phyloP scores from a whole-genome alignment of 306 rosid species.

The Myrica gale region DNA sequence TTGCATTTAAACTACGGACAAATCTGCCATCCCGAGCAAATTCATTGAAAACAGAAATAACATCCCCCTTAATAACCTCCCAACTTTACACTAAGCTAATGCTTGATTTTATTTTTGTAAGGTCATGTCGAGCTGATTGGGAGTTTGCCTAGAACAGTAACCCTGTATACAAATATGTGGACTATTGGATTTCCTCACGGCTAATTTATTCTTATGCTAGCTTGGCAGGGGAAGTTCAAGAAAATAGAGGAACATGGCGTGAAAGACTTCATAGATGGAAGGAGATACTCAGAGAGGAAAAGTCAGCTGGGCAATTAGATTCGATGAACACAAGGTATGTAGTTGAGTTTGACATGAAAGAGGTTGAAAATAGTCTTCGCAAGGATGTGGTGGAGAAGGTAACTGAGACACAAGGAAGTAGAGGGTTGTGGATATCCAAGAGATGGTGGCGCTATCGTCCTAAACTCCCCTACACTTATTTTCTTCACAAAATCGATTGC shows the following conservation, averaged over 20 bases:
- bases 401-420: slow-evolving; percentile 59
- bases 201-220: slow-evolving; percentile 22
- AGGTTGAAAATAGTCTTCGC: slow-evolving; percentile 93
- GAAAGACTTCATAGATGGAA: slow-evolving; percentile 78
- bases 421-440: slow-evolving; percentile 86
- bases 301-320: slow-evolving; percentile 54
- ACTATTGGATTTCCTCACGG: slow-evolving; percentile 19
- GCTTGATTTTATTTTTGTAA: slow-evolving; percentile 24
- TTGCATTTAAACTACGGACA: too few species aligned
- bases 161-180: slow-evolving; percentile 2
- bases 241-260: slow-evolving; percentile 69
- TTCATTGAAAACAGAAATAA: too few species aligned
- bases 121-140: slow-evolving; percentile 21
- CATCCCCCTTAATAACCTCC: too few species aligned
- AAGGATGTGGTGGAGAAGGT: slow-evolving; percentile 74
- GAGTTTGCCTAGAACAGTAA: slow-evolving; percentile 23
- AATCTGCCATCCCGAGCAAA: too few species aligned
- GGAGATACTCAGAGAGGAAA: slow-evolving; percentile 70
- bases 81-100: slow-evolving; percentile 3
- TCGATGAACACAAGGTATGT: slow-evolving; percentile 67
- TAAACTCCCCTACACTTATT: slow-evolving; percentile 80
- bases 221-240: slow-evolving; percentile 47
- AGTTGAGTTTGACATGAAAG: slow-evolving; percentile 95
- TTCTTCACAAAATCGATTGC: slow-evolving; percentile 83
- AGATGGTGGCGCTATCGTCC: slow-evolving; percentile 99